Conservation (phyloP, 257 asterid species). For the Buddleja alternifolia region DNA sequence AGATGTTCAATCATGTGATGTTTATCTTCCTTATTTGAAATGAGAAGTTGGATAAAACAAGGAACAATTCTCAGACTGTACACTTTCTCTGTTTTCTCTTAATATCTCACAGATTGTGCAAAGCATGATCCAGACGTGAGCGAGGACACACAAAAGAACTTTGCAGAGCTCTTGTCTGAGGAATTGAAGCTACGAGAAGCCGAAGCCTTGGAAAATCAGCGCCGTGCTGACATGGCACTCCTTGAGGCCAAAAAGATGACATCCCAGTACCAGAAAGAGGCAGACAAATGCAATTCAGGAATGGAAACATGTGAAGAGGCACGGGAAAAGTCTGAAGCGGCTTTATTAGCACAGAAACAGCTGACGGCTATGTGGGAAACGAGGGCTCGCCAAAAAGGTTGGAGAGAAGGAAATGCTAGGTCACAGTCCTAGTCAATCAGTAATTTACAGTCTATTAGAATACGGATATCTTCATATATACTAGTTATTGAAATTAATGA, state of each 20-base stretch:
- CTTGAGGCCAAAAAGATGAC: constrained; percentile 94
- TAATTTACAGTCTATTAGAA: constrained; percentile 28
- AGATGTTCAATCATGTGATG: background rate
- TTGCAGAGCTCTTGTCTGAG: constrained; percentile 80
- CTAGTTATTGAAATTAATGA: constrained; percentile 21
- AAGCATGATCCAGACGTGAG: constrained; percentile 85
- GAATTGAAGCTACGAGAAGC: constrained; percentile 80
- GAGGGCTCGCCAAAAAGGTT: constrained; percentile 89
- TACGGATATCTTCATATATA: constrained; percentile 14
- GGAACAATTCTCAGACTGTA: background rate
- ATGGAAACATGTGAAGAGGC: constrained; percentile 99
- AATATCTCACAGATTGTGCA: constrained; percentile 65
- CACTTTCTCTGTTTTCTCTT: constrained; percentile 2
- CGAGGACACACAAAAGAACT: constrained; percentile 84
- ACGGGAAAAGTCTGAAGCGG: constrained; percentile 83
- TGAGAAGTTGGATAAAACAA: background rate
- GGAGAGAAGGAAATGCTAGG: constrained; percentile 68
- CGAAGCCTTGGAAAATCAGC: constrained; percentile 81
- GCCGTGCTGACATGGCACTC: constrained; percentile 80
- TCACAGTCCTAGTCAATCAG: constrained; percentile 35
- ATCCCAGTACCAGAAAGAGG: constrained; percentile 94
- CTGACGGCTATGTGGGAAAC: constrained; percentile 79
- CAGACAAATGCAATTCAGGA: constrained; percentile 95
- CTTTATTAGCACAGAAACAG: constrained; percentile 67
- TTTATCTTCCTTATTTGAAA: background rate